These are phyloP conservation scores for Xylaria cubensis DNA, from an alignment of 495 filamentous ascomycete genomes.

Conservation along the genomic window DNA sequence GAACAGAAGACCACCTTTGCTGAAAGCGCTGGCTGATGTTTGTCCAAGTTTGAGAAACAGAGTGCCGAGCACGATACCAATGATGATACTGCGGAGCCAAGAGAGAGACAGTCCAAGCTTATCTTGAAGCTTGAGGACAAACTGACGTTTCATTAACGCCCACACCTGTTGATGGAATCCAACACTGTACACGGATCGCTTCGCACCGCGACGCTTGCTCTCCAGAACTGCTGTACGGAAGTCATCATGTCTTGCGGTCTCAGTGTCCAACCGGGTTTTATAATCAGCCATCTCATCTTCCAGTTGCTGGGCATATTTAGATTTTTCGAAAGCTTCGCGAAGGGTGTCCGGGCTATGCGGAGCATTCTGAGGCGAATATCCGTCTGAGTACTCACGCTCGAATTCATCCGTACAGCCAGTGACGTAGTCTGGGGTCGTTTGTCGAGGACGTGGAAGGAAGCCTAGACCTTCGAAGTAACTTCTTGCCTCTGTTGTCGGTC, in stretches of 20 bases:
- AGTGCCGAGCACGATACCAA: slow-evolving; percentile 79
- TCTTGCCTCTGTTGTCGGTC: slow-evolving; percentile 70
- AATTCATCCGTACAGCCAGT: slow-evolving; percentile 85
- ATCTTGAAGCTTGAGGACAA: slow-evolving; percentile 84
- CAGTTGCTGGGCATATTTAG: slow-evolving; percentile 61
- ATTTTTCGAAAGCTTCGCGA: slow-evolving; percentile 71
- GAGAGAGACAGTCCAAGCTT: slow-evolving; percentile 75
- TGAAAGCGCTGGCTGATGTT: slow-evolving; percentile 75
- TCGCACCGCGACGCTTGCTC: slow-evolving; percentile 74
- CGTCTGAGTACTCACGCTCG: slow-evolving; percentile 76
- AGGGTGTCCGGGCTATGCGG: slow-evolving; percentile 71
- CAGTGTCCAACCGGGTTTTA: slow-evolving; percentile 57
- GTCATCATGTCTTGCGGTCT: slow-evolving; percentile 69
- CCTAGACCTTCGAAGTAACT: slow-evolving; percentile 84
- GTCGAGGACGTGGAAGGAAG: slow-evolving; percentile 76
- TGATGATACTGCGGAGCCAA: slow-evolving; percentile 76
- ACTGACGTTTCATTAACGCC: slow-evolving; percentile 83
- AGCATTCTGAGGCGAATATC: slow-evolving; percentile 64
- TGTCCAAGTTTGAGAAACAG: slow-evolving; percentile 73
- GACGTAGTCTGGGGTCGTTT: slow-evolving; percentile 86
- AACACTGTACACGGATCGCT: slow-evolving; percentile 79
- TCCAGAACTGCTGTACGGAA: slow-evolving; percentile 79
- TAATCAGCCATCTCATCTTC: slow-evolving; percentile 73
- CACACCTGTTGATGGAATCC: slow-evolving; percentile 81
- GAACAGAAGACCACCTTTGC: slow-evolving; percentile 78